phyloP scores from a whole-genome alignment of 805 yeast species.

The Candida suzukii region DNA sequence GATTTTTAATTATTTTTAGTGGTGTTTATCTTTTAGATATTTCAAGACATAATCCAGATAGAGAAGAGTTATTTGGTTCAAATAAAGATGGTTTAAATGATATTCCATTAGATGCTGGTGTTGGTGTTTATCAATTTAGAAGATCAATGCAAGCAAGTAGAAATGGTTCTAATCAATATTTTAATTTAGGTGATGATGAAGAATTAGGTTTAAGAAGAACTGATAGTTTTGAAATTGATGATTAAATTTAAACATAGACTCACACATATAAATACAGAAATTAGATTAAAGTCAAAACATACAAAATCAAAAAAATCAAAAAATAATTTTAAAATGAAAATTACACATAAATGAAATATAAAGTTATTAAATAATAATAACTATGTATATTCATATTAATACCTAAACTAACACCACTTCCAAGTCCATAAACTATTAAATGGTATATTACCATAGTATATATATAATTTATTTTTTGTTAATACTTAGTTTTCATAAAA shows the following conservation, averaged over 20 bases:
- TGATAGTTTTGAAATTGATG: conserved; percentile 51
- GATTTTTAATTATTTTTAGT: conserved; percentile 78
- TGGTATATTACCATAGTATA: too few relatives aligned
- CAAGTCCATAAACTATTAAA: too few relatives aligned
- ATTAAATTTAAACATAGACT: conserved; percentile 27
- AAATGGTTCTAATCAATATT: conserved; percentile 19
- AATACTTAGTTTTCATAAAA: too few relatives aligned
- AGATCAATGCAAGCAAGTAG: conserved; percentile 66
- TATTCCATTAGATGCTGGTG: conserved; percentile 79
- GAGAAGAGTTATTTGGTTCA: conserved; percentile 32
- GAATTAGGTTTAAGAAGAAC: conserved; percentile 50
- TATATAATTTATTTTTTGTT: too few relatives aligned
- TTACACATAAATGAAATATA: too few relatives aligned
- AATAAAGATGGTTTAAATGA: conserved; percentile 45
- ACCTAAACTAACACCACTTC: too few relatives aligned
- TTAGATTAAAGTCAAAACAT: too few relatives aligned
- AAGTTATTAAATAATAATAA: too few relatives aligned
- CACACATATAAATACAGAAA: too few relatives aligned
- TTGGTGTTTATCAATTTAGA: conserved; percentile 66
- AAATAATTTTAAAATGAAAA: too few relatives aligned
- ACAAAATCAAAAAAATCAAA: too few relatives aligned
- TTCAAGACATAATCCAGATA: conserved; percentile 55
- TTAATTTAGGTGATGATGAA: conserved; percentile 17
- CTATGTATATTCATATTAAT: too few relatives aligned
- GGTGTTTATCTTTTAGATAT: conserved; percentile 83